A percentile compares a stretch with the other conserved stretches of the same genome.
Evolutionary conservation across 2,329 filamentous ascomycete genomes (phyloP).

Genomic region (Botrytis porri): DNA sequence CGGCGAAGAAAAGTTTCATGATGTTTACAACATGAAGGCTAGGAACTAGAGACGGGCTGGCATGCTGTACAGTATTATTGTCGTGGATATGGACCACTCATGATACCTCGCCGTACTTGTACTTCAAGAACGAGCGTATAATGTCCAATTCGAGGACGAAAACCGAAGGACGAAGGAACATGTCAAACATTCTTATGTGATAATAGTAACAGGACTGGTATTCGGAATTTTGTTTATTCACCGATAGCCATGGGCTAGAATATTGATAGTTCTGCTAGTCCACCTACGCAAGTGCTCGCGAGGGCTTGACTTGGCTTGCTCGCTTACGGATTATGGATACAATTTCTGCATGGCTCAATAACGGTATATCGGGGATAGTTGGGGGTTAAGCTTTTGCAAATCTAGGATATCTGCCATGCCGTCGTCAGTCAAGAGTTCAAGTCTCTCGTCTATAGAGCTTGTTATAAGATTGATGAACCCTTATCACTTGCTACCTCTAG

Average conservation of each 20-base stretch:
- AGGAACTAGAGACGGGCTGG: not conserved
- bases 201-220: not conserved
- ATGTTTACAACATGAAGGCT: not conserved
- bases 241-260: conserved; percentile 3
- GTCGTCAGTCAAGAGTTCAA: not conserved
- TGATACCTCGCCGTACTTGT: not conserved
- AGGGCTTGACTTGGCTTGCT: not conserved
- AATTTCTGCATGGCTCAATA: not conserved
- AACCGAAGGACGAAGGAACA: not conserved
- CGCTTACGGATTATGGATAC: not conserved
- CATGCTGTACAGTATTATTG: not conserved
- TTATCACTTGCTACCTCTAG: no score
- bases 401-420: not conserved
- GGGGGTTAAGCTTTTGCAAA: not conserved
- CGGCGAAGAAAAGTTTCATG: not conserved
- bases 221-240: conserved; percentile 12
- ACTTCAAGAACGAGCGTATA: not conserved
- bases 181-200: not conserved
- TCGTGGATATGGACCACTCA: conserved; percentile 13
- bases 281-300: conserved; percentile 7
- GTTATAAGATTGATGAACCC: not conserved
- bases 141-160: not conserved
- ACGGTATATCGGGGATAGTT: not conserved
- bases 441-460: not conserved
- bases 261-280: not conserved